These are phyloP conservation scores for Rhizopogon sp. DNA, from an alignment of 768 basidiomycete genomes.

Conservation along the genomic window DNA sequence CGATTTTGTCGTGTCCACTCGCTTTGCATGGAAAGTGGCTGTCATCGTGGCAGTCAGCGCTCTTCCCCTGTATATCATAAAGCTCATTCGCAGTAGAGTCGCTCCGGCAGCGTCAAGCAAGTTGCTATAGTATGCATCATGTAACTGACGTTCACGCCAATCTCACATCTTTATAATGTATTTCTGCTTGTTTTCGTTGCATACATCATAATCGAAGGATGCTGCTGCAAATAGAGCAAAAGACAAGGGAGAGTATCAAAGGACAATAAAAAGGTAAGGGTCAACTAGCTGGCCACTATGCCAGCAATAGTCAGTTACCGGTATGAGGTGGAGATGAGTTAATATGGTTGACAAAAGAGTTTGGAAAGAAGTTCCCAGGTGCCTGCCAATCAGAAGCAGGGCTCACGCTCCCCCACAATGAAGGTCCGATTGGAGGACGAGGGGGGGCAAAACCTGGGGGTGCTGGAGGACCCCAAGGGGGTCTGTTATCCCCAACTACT, in stretches of 20 bases:
- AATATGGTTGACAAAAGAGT: conserved; percentile 41
- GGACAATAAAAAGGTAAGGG: conserved; percentile 1
- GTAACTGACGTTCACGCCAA: conserved; percentile 6
- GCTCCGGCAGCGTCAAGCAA: conserved; percentile 95
- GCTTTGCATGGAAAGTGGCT: conserved; percentile 92
- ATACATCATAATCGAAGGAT: conserved; percentile 9
- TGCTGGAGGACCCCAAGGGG: conserved; percentile 42
- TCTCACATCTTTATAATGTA: conserved; percentile 33
- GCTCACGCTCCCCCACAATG: conserved; percentile 38
- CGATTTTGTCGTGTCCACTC: conserved; percentile 81
- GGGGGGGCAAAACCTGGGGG: conserved; percentile 31
- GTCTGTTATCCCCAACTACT: conserved; percentile 32
- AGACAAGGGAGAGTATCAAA: conserved; percentile 12
- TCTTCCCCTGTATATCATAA: conserved; percentile 87
- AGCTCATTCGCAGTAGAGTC: conserved; percentile 77
- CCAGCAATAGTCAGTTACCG: conserved; percentile 23
- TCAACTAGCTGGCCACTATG: conserved; percentile 7
- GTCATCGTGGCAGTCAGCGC: conserved; percentile 94
- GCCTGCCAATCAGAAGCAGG: conserved; percentile 48
- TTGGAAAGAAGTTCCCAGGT: conserved; percentile 39
- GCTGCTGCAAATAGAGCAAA: conserved; percentile 25
- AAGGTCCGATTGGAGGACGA: conserved; percentile 30
- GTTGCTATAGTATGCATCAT: conserved; percentile 45
- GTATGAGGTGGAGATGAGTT: conserved; percentile 43
- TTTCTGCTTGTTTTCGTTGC: conserved; percentile 25